Evolutionary conservation across 495 filamentous ascomycete species (phyloP), one percentile per base, ranked within the genome.

Genomic region (Xeromyces bisporus): DNA sequence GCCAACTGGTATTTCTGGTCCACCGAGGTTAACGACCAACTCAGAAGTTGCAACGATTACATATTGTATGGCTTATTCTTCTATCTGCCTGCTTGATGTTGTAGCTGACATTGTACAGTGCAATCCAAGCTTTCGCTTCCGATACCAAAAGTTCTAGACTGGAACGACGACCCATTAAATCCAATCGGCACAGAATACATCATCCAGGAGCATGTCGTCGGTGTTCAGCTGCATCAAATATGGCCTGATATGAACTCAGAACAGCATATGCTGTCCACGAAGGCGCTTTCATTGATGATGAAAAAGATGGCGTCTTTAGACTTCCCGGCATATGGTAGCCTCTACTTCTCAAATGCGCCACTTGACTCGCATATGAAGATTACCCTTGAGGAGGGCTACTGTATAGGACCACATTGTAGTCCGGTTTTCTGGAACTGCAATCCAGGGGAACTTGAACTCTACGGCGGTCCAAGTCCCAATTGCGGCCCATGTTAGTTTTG

Each of bases 1-100:
- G 21, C 56, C 59, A 14, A 50, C 50, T 18, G n/a, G 15, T 12
- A 40, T 61, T 37, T 49, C 50, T 35, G 56, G 58, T 12, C 55
- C 56, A 7, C 23, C 46, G 16, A 45, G 35, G 33, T 36, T 60
- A 15, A 49, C 55, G 1, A 62, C 56, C 8, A 48, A 50, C 29
- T 63, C 60, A 6, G 57, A 63, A 44, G 59, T 63, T 17, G 56
- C 62, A 18, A 64, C 60, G 7, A 63, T 63, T 27, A 42, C 33
- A 36, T 63, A 63, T 31, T 27, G 58, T 64, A 43, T 43, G 51
- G 28, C 25, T 35, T 28, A 26, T n/a, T 13, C 18, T 28, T 15
- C 26, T 20, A 28, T 15, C 18, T n/a, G 7, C 13, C 0, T 37
- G 16, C 6, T 31, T 32, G 24, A 15, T 7, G 12, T n/a, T 33